Evolutionary conservation across 1,284 basidiomycete species (phyloP).

Genomic region (Coniferiporia sulphurascens): DNA sequence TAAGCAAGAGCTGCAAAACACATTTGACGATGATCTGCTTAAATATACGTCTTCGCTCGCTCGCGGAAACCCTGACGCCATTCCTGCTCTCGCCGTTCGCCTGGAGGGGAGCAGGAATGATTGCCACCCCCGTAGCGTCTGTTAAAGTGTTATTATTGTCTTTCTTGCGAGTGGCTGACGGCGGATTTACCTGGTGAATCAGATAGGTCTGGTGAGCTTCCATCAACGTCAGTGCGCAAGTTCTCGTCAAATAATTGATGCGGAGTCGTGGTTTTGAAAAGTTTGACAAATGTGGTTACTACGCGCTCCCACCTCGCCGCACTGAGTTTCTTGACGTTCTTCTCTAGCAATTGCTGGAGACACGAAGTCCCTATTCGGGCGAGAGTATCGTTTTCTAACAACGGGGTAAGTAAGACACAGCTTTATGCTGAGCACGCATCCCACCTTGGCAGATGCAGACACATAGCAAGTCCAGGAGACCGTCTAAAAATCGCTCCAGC

Average conservation of each 20-base stretch:
- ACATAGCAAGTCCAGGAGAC: constrained; percentile 88
- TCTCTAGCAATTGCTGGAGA: constrained; percentile 93
- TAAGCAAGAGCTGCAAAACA: constrained; percentile 92
- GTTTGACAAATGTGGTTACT: constrained; percentile 88
- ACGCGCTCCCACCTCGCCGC: constrained; percentile 88
- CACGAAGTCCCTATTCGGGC: constrained; percentile 98
- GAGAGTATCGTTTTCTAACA: constrained; percentile 91
- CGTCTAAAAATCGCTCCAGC: constrained; percentile 86
- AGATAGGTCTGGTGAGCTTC: constrained; percentile 47
- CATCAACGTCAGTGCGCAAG: constrained; percentile 76
- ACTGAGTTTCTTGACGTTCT: constrained; percentile 87
- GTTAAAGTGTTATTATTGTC: constrained; percentile 17
- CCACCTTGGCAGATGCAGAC: constrained; percentile 98
- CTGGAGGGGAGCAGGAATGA: constrained; percentile 77
- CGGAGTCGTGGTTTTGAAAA: constrained; percentile 97
- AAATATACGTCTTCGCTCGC: constrained; percentile 86
- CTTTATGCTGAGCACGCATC: constrained; percentile 20
- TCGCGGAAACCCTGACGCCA: constrained; percentile 43
- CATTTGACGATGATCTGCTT: constrained; percentile 99
- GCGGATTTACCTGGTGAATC: constrained; percentile 45
- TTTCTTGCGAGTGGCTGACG: constrained; percentile 1
- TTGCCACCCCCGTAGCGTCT: constrained; percentile 64
- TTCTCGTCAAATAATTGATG: constrained; percentile 95
- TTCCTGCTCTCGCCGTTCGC: constrained; percentile 49
- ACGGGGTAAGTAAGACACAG: not conserved